Conservation (phyloP, 768 basidiomycete genomes). For the Neoboletus subvelutipes region DNA sequence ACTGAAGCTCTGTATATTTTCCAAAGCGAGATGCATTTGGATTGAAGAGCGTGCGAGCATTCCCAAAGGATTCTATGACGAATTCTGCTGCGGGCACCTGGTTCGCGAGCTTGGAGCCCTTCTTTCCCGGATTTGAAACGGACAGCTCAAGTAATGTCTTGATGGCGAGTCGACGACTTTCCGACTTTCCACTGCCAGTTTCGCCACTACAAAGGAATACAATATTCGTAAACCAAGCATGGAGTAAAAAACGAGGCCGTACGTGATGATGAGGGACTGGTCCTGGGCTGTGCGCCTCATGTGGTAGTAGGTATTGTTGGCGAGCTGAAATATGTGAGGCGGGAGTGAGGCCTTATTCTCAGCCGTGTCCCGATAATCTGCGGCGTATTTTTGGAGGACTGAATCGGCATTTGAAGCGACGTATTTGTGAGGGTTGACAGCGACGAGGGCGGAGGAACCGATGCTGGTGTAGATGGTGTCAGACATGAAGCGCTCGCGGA, state of each 20-base stretch:
- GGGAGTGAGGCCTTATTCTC: conserved; percentile 58
- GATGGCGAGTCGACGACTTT: conserved; percentile 85
- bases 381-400: conserved; percentile 79
- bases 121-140: conserved; percentile 87
- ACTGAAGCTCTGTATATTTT: conserved; percentile 97
- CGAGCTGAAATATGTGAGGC: conserved; percentile 91
- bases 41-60: conserved; percentile 88
- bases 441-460: conserved; percentile 72
- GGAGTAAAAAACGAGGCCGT: conserved; percentile 27
- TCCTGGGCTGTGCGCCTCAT: conserved; percentile 94
- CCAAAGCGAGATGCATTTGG: conserved; percentile 96
- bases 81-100: conserved; percentile 94
- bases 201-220: conserved; percentile 62
- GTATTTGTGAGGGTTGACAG: conserved; percentile 93
- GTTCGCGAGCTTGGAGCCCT: conserved; percentile 81
- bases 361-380: conserved; percentile 77
- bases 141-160: conserved; percentile 90
- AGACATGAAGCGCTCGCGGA: conserved; percentile 84
- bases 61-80: conserved; percentile 93
- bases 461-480: conserved; percentile 79
- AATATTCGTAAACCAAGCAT: not conserved
- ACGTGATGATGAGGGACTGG: conserved; percentile 87
- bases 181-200: conserved; percentile 92
- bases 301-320: conserved; percentile 92
- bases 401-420: conserved; percentile 82